Percentiles rank a stretch among this genome's conserved stretches.
These are phyloP conservation scores for Beauveria sp. DNA, from an alignment of 2,329 filamentous ascomycete genomes.

Conservation along the genomic window DNA sequence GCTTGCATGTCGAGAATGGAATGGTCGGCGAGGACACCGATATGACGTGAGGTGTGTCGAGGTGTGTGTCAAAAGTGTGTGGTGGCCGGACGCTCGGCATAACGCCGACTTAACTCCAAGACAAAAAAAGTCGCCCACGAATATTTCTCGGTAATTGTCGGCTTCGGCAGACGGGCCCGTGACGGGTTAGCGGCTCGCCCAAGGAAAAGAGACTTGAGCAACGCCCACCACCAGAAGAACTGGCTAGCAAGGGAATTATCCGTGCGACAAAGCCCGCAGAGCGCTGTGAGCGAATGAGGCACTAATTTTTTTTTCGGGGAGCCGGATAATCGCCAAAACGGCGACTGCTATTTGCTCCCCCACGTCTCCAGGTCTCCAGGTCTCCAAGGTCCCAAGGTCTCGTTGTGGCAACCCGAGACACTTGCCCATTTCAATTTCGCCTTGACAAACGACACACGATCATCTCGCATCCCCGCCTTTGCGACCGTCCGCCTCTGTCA, in stretches of 20 bases:
- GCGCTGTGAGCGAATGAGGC: constrained; percentile 13
- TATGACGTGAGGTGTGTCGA: background rate
- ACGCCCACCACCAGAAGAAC: too few relatives aligned
- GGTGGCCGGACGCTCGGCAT: constrained; percentile 1
- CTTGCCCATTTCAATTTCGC: background rate
- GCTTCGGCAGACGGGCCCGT: background rate
- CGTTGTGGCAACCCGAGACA: background rate
- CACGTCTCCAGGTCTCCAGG: background rate
- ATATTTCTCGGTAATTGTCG: constrained; percentile 10
- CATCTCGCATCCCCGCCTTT: background rate
- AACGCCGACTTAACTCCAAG: background rate
- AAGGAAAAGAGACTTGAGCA: background rate
- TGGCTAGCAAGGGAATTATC: background rate
- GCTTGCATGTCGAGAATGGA: background rate
- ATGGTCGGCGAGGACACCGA: background rate
- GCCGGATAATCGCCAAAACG: constrained; percentile 10
- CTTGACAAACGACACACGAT: background rate
- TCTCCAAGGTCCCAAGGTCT: background rate
- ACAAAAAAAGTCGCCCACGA: background rate
- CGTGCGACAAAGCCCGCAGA: too few relatives aligned
- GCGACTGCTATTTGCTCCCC: constrained; percentile 5
- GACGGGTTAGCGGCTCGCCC: background rate
- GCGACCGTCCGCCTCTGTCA: background rate
- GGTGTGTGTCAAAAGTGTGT: background rate
- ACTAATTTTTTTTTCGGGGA: background rate